Evolutionary conservation across 805 yeast genomes (phyloP), one percentile per base, ranked within the genome.

Genomic region (Saccharomycopsis olivae): DNA sequence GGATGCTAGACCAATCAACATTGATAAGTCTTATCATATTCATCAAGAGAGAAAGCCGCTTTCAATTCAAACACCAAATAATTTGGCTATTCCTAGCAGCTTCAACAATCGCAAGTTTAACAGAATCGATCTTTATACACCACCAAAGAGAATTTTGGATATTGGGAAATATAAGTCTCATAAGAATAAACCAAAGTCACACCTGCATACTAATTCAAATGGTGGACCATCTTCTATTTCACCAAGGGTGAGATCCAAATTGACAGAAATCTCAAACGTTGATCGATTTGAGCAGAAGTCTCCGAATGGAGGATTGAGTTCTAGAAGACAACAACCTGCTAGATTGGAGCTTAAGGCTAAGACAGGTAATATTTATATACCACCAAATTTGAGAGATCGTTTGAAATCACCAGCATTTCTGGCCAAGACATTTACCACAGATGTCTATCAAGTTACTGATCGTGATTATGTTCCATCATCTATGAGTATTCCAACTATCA

Each of bases 121-220:
- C 49, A 66, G 89, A 38, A 79, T 76, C 50, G 89, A 82, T 53
- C 78, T 69, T 49, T 82, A 80, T 54, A 82, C 92, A 3, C 92
- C 92, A 2, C 81, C 80, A 40, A 43, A 38, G 15, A 30, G 46
- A 16, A 25, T 32, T 14, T 25, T 38, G 39, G 38, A 41, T 29
- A n/a, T 9, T 31, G 32, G 19, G n/a, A 39, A 34, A 20, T n/a
- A 5, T 14, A 23, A 23, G 9, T 17, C 41, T 17, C 30, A 27
- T 19, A 13, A 24, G n/a, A 29, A 29, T 14, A 40, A 30, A 13
- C 17, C 31, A 9, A 15, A 38, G 32, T 20, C 20, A 17, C n/a
- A 30, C 31, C 13, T 38, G 25, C 18, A 29, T 13, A 29, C 9
- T 10, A 16, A 14, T 13, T 9, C 9, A 9, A 29, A 29, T 29